Percentiles rank a stretch among this genome's conserved stretches.
Evolutionary conservation across 306 rosid species (phyloP).

Genomic region (Trifolium pratense): DNA sequence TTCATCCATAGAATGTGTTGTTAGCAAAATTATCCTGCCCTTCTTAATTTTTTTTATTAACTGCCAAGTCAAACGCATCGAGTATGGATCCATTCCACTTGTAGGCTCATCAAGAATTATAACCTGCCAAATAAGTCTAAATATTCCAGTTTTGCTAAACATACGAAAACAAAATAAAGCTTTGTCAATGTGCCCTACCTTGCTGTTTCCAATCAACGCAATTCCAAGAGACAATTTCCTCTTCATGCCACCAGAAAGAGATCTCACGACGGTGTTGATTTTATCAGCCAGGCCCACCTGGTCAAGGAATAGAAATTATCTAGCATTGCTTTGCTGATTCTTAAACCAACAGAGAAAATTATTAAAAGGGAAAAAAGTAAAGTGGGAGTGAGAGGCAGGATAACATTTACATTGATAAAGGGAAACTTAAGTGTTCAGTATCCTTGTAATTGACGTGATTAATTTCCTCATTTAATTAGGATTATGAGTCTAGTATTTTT

Average conservation of each 20-base stretch:
- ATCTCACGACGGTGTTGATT: slow-evolving; percentile 67
- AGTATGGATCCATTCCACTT: slow-evolving; percentile 99
- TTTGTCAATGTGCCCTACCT: slow-evolving; percentile 57
- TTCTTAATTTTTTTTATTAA: slow-evolving; percentile 85
- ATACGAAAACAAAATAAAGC: slow-evolving; percentile 24
- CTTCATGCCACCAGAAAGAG: slow-evolving; percentile 99
- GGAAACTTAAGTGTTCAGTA: slow-evolving; percentile 4
- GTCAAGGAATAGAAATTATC: slow-evolving; percentile 42
- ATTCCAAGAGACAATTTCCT: slow-evolving; percentile 97
- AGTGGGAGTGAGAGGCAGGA: slow-evolving; percentile 2
- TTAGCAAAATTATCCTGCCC: slow-evolving; percentile 91
- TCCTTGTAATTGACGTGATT: neutral
- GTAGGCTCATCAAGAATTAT: slow-evolving; percentile 96
- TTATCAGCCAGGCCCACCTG: slow-evolving; percentile 98
- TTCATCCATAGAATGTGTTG: slow-evolving; percentile 99
- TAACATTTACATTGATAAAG: slow-evolving; percentile 9
- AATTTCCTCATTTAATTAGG: neutral
- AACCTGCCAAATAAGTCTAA: slow-evolving; percentile 63
- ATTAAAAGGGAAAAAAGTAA: slow-evolving; percentile 3
- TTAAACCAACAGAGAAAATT: slow-evolving; percentile 7
- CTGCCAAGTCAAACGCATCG: slow-evolving; percentile 99
- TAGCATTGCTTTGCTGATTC: slow-evolving; percentile 33
- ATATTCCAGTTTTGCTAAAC: slow-evolving; percentile 22
- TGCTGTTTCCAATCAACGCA: slow-evolving; percentile 90
- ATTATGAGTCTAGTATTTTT: slow-evolving; percentile 11